Evolutionary conservation across 352 stramenopile genomes (phyloP).

Genomic region (Pythium sukuiense): DNA sequence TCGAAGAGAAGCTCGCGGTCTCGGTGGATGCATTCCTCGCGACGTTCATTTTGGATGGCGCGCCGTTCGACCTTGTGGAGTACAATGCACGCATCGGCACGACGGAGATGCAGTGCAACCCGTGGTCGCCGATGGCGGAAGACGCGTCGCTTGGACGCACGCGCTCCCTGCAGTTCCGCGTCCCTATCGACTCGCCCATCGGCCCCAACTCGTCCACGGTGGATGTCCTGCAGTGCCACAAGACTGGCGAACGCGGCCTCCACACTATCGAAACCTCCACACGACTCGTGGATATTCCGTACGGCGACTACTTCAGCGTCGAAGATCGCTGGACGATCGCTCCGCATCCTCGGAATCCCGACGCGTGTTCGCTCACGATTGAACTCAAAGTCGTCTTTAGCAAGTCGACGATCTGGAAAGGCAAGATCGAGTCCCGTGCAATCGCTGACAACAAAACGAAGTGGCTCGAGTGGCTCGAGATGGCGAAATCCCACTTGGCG

Average conservation of each 20-base stretch:
- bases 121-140: constrained; percentile 54
- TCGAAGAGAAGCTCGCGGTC: constrained; percentile 60
- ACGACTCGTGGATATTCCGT: constrained; percentile 79
- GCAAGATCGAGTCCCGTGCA: constrained; percentile 72
- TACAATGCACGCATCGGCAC: constrained; percentile 60
- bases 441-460: constrained; percentile 75
- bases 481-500: constrained; percentile 57
- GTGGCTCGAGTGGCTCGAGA: constrained; percentile 63
- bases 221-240: constrained; percentile 72
- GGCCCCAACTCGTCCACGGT: constrained; percentile 82
- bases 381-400: constrained; percentile 83
- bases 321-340: constrained; percentile 81
- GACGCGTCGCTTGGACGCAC: constrained; percentile 47
- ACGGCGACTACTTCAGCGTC: constrained; percentile 87
- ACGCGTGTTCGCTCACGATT: constrained; percentile 67
- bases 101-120: constrained; percentile 73
- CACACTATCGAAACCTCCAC: constrained; percentile 76
- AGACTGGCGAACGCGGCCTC: constrained; percentile 39
- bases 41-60: constrained; percentile 65
- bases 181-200: constrained; percentile 78
- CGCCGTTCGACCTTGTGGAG: constrained; percentile 65
- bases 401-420: constrained; percentile 86
- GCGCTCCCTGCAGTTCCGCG: constrained; percentile 69
- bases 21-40: constrained; percentile 71
- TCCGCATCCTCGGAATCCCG: constrained; percentile 36